Base-by-base conservation (phyloP, 2,329 filamentous ascomycete species). In the Dothideomycetes sp. region DNA sequence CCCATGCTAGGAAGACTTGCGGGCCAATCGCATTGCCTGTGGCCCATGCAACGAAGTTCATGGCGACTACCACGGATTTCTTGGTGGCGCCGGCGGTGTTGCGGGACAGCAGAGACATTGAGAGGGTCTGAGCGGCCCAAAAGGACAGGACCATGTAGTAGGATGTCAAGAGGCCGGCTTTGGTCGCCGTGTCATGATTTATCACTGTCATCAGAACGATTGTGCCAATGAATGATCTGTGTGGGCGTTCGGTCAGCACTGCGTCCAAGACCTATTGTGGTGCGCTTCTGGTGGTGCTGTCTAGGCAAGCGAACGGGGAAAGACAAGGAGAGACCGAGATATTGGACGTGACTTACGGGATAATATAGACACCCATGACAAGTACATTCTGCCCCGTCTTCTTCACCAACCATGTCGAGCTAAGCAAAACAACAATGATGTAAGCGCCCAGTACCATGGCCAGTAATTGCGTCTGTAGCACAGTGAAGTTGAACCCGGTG, bases 141-240 rank as follows among this genome's bases (percentile, higher is more conserved):
- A 87, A 87, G 4, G 78, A 84, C 14, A 85, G 68, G 0, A 77
- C 79, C 45, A 86, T 79, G 61, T 86, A 87, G 66, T 86, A 87
- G 52, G 70, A 73, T 51, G 86, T 73, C 11, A 86, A 62, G 1
- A 87, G 68, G 4, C 81, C 81, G 19, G 79, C 69, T 57, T 80
- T 72, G 29, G 75, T 77, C 7, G 70, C 58, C 27, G 67, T 65
- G 32, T 65, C 72, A 5, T 68, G 65, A 47, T 79, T 78, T 16
- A 71, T 58, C 5, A 86, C 69, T 0, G 75, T 79, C 72, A 86
- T 80, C 40, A 86, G 71, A 30, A 84, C 70, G 38, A 83, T 77
- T 2, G 81, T 85, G 38, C 81, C 81, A 34, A 81, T 55, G 51
- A 83, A 81, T 1, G 79, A 82, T 14, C 75, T 79, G 42, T 1